Conservation (phyloP, 176 grass and related monocot species). For the Chrysopogon serrulatus region DNA sequence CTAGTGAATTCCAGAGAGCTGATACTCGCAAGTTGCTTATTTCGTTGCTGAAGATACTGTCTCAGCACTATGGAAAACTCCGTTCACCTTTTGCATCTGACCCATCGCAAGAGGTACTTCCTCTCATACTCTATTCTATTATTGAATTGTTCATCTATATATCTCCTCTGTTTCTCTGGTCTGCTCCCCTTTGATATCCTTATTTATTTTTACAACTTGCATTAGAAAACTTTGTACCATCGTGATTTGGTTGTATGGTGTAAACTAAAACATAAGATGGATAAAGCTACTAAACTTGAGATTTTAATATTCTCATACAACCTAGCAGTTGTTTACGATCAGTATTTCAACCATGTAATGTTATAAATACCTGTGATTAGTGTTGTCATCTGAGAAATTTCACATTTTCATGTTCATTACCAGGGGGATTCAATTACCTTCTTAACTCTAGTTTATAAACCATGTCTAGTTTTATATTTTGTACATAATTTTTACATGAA, state of each 20-base stretch:
- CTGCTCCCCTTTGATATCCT: background rate
- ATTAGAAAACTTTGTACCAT: no score
- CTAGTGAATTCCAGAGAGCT: slow-evolving; percentile 56
- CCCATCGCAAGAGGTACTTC: slow-evolving; percentile 70
- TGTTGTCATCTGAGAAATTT: background rate
- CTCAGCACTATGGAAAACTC: slow-evolving; percentile 92
- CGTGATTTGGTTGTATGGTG: background rate
- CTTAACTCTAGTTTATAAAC: background rate
- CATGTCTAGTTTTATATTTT: background rate
- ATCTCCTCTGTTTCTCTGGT: background rate
- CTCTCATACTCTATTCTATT: slow-evolving; percentile 1
- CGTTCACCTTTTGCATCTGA: slow-evolving; percentile 92
- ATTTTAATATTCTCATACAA: background rate
- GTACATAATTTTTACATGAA: slow-evolving; percentile 7
- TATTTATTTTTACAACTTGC: background rate
- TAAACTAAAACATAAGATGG: background rate
- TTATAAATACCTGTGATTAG: slow-evolving; percentile 7
- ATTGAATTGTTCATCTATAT: background rate
- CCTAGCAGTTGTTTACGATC: background rate
- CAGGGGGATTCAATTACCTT: background rate
- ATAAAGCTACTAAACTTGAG: background rate
- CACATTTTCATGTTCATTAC: background rate
- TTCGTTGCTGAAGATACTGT: slow-evolving; percentile 82
- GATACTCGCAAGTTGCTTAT: slow-evolving; percentile 67
- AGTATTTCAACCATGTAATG: background rate